Percentiles rank a stretch among this genome's conserved stretches.
Evolutionary conservation across 768 basidiomycete species (phyloP).

Genomic region (Tulasnella sp.): DNA sequence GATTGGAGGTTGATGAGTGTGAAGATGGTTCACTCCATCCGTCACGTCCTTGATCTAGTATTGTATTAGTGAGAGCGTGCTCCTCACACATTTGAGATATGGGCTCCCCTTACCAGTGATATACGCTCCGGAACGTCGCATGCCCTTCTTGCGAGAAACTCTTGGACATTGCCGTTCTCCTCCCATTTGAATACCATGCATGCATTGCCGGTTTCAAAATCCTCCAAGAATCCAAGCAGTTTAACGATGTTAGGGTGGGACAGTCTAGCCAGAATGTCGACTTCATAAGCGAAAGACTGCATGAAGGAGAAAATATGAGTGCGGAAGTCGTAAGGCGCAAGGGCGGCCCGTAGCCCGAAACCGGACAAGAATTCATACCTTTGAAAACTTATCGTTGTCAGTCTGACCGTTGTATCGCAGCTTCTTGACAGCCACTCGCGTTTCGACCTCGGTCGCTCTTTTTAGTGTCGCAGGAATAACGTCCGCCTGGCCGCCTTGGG

Average conservation of each 20-base stretch:
- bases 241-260: background rate
- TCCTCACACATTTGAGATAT: background rate
- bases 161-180: background rate
- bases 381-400: background rate
- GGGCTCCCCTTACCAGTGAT: background rate
- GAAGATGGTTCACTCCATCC: background rate
- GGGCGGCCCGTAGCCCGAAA: background rate
- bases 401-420: background rate
- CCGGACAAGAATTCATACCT: background rate
- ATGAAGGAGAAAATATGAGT: background rate
- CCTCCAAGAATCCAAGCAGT: background rate
- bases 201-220: background rate
- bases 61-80: background rate
- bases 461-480: background rate
- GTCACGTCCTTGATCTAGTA: background rate
- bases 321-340: background rate
- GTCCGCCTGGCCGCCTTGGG: background rate
- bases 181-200: background rate
- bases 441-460: background rate
- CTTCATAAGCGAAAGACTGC: background rate
- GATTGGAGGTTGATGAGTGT: background rate
- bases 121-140: background rate
- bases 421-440: background rate
- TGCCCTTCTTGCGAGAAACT: background rate
- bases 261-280: background rate